Evolutionary conservation across 2,329 filamentous ascomycete species (phyloP), one percentile per base, ranked within the genome.

Genomic region (Fusarium multiceps): DNA sequence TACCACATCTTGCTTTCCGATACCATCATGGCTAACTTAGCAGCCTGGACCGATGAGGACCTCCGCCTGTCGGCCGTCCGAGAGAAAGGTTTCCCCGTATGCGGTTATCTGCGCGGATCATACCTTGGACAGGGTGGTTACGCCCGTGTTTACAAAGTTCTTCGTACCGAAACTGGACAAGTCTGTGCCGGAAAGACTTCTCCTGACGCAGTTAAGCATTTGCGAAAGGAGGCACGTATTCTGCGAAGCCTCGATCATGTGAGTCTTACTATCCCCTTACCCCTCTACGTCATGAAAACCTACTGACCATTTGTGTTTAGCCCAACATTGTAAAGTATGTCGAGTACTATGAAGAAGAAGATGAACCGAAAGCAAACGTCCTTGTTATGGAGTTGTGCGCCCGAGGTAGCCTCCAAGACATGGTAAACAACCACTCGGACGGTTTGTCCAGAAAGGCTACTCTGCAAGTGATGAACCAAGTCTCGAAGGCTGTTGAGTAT

Each of bases 361-460:
- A n/a, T 8, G 48, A 50, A 2, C 59, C 63, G 3, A 56, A 49
- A 2, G 69, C 69, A 4, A 72, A 72, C 9, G 47, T 79, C 16
- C 72, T 80, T 6, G 59, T 80, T 10, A 78, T 75, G 23, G 78
- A 80, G 53, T 70, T 79, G 6, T 80, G 78, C 27, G 51, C 58
- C 3, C 59, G 65, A 7, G 77, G 77, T 1, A 76, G 69, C 16
- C 68, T 80, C 2, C 74, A 79, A 55, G 59, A 64, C 2, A 55
- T 64, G 20, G 75, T 78, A 37, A 65, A 79, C 62, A 51, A 67
- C 43, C 69, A 68, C 3, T 55, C 68, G 4, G 42, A 67, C 10
- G 72, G 72, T 6, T 53, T 76, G 41, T 42, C 40, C 0, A 61
- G 63, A 12, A 43, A 28, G 1, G 71, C 77, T 7, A 66, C 74